Conservation (phyloP, 768 basidiomycete genomes). For the Leccinum sublutescens region DNA sequence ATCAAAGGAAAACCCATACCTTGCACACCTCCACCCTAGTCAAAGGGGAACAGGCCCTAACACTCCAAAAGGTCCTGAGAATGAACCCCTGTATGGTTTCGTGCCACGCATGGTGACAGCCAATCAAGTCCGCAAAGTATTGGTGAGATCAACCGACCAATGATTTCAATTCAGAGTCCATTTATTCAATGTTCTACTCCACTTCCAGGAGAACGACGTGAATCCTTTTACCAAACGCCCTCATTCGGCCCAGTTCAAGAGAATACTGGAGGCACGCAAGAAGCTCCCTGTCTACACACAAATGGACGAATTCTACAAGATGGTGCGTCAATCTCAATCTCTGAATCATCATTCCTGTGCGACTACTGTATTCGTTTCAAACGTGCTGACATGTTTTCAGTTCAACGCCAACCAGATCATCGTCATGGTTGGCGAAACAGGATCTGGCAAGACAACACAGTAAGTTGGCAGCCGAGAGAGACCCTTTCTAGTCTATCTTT, state of each 20-base stretch:
- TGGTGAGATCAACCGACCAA: slow-evolving; percentile 48
- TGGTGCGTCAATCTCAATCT: slow-evolving; percentile 52
- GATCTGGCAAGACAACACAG: slow-evolving; percentile 96
- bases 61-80: slow-evolving; percentile 25
- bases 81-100: slow-evolving; percentile 71
- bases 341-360: neutral
- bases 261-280: slow-evolving; percentile 81
- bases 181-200: neutral
- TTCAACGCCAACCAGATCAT: slow-evolving; percentile 66
- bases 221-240: slow-evolving; percentile 89
- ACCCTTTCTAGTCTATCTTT: slow-evolving; percentile 19
- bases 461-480: slow-evolving; percentile 41
- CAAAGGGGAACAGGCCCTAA: slow-evolving; percentile 27
- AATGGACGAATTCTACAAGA: slow-evolving; percentile 89
- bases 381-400: slow-evolving; percentile 11
- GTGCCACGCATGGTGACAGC: slow-evolving; percentile 67
- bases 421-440: slow-evolving; percentile 92
- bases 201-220: slow-evolving; percentile 62
- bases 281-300: slow-evolving; percentile 89
- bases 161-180: neutral
- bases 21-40: slow-evolving; percentile 41
- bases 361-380: neutral
- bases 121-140: slow-evolving; percentile 60
- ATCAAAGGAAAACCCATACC: slow-evolving; percentile 50
- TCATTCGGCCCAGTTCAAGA: slow-evolving; percentile 75